Conservation (phyloP, 495 filamentous ascomycete species). For the Rusavskia elegans region DNA sequence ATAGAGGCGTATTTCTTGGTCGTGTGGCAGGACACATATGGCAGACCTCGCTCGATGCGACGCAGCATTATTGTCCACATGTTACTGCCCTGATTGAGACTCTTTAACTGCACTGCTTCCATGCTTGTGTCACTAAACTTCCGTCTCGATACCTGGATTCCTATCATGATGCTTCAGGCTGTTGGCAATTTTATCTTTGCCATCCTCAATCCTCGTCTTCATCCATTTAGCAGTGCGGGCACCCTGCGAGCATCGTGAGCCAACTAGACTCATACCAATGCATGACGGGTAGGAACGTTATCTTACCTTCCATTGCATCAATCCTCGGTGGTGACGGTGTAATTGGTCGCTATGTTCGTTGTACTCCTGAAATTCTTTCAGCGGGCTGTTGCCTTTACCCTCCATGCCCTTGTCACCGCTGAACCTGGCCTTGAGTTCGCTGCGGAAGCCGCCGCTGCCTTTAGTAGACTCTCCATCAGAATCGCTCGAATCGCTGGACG, state of each 20-base stretch:
- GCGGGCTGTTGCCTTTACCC: constrained; percentile 5
- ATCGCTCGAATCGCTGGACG: constrained; percentile 5
- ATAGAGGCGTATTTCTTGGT: too few species aligned
- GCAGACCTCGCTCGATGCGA: too few species aligned
- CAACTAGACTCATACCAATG: background rate
- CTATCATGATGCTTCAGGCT: constrained; percentile 22
- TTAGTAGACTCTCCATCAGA: background rate
- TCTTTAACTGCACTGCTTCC: too few species aligned
- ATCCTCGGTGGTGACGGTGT: constrained; percentile 24
- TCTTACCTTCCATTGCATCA: constrained; percentile 30
- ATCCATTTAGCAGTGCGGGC: constrained; percentile 25
- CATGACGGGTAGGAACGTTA: background rate
- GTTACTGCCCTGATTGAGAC: too few species aligned
- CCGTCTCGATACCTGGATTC: constrained; percentile 26
- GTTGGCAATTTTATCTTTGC: constrained; percentile 16
- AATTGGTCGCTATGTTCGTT: constrained; percentile 23
- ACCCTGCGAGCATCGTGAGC: constrained; percentile 4
- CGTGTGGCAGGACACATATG: too few species aligned
- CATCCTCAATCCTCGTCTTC: constrained; percentile 21
- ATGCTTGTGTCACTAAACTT: constrained; percentile 13
- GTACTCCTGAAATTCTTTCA: constrained; percentile 25
- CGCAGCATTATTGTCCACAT: too few species aligned
- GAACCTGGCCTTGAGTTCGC: background rate
- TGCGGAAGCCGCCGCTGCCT: background rate
- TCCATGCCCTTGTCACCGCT: constrained; percentile 1